Evolutionary conservation across 148 eudicot genomes (phyloP), one percentile per base, ranked within the genome.

Genomic region (Silene conica): DNA sequence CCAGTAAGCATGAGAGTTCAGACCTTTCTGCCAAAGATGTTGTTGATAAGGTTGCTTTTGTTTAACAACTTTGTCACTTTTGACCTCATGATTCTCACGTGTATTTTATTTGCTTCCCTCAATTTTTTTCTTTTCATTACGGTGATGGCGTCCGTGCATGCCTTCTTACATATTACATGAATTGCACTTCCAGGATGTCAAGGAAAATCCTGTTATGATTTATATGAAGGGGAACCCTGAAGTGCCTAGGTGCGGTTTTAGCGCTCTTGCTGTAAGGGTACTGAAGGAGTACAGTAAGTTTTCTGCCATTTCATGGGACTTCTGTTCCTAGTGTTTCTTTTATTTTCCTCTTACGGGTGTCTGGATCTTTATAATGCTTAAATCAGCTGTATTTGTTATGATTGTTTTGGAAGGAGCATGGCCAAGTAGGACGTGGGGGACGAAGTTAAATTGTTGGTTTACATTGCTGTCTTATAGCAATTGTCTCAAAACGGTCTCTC

Each of bases 201-300:
- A 92, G 85, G 96, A 88, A 71, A 82, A 95, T 74, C 90, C 93
- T 21, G 89, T 95, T 66, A 90, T 95, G 99, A 73, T 95, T 64
- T 95, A 95, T 80, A 95, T 95, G 89, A 95, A 95, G 82, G 97
- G 97, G 77, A 82, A 85, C 62, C 99, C 97, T 63, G 94, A 90
- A 9, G 77, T 73, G 80, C 99, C 99, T 77, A 87, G 92, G 67
- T 95, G 99, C 59, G 99, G 99, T 58, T 95, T 95, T 80, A 95
- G 99, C 82, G 84, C 97, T 19, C 83, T 95, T 70, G 99, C 99
- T 50, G 97, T 95, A 71, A 92, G 88, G 82, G 92, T 95, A 38
- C 64, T 95, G 80, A 80, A 74, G 8, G 92, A 86, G 82, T 95
- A 95, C 78, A 52, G 99, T 95, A 81, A 88, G 96, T 84, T 69